phyloP scores from a whole-genome alignment of 345 rosid genomes.

The Populus pruinosa region DNA sequence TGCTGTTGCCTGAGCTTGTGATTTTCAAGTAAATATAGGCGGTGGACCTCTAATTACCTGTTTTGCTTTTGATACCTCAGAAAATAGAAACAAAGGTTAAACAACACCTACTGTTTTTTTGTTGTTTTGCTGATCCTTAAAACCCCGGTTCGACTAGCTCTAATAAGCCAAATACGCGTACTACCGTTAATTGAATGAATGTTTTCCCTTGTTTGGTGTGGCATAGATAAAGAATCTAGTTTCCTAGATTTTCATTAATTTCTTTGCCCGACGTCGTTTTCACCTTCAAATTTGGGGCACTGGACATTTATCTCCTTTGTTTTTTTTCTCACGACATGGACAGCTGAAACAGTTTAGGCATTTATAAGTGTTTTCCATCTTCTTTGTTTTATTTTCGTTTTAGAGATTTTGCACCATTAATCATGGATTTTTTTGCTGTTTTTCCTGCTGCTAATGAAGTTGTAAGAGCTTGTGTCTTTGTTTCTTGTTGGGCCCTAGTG shows the following conservation, averaged over 20 bases:
- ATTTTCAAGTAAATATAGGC: background rate
- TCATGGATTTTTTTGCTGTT: background rate
- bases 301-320: background rate
- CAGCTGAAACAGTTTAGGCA: conserved; percentile 11
- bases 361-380: conserved; percentile 1
- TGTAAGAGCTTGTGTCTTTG: background rate
- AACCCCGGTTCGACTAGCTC: background rate
- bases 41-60: background rate
- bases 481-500: background rate
- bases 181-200: conserved; percentile 15
- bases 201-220: conserved; percentile 1
- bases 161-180: background rate
- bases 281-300: background rate
- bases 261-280: background rate
- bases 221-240: background rate
- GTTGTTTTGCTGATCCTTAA: background rate
- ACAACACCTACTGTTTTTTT: background rate
- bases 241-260: conserved; percentile 3
- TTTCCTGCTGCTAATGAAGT: background rate
- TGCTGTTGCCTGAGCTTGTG: background rate
- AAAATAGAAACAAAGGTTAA: background rate
- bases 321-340: conserved; percentile 11
- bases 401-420: background rate
- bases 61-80: background rate
- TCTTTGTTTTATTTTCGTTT: background rate